Base-by-base conservation (phyloP, 2,329 filamentous ascomycete genomes). In the Zasmidium cellare region DNA sequence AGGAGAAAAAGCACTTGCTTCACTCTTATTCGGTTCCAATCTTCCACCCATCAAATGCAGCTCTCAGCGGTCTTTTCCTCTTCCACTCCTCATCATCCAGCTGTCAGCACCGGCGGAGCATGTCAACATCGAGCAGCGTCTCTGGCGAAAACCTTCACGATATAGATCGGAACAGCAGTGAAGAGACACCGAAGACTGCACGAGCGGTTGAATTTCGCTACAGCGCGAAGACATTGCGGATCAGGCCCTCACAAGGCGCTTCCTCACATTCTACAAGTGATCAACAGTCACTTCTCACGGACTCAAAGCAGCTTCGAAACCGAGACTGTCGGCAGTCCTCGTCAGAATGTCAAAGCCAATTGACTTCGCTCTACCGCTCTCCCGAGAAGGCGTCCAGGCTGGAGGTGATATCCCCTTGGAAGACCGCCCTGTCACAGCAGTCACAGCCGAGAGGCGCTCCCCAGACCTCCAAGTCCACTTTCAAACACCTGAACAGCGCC, bases 121-220 rank as follows among this genome's bases (percentile, higher is more conserved):
- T 52, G 50, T 52, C 16, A 35, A n/a, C 23, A 35, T 52, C 35
- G 41, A 18, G 50, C 50, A 45, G 50, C 20, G 20, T 18, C 22
- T 24, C 31, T 45, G 31, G 16, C 35, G n/a, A 18, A 41, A 41
- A 14, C 5, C 12, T 9, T 9, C 6, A 18, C 11, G 35, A 41
- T 18, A n/a, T n/a, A 41, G 35, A 41, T 18, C 6, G n/a, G 3
- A 14, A 9, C 35, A 41, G 35, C 16, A 6, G 35, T 16, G 11
- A 16, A 14, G 16, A 6, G 7, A 41, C 35, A 11, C 35, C 16
- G 12, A 41, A 41, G 16, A 41, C 35, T n/a, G 35, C 35, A 3
- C 35, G 16, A n/a, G 3, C 16, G 35, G 35, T 41, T n/a, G 35
- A 6, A 6, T 9, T 41, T 9, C 35, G 16, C n/a, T 14, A 41